phyloP scores from a whole-genome alignment of 345 rosid genomes.

The Chamaenerion angustifolium region DNA sequence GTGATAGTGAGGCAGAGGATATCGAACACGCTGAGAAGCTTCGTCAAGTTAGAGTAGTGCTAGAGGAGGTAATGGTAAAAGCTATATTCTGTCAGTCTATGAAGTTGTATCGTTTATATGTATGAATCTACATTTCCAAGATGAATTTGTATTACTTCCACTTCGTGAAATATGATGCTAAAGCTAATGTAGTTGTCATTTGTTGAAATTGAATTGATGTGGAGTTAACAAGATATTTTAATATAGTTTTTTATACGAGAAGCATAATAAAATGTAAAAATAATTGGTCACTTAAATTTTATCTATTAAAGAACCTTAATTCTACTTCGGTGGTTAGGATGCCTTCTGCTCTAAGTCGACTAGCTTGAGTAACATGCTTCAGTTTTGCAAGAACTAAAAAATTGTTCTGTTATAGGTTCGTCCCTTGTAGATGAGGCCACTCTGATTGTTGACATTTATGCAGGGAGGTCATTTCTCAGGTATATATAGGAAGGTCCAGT shows the following conservation, averaged over 20 bases:
- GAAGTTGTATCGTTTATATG: not conserved
- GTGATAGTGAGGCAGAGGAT: slow-evolving; percentile 99
- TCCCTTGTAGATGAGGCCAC: not conserved
- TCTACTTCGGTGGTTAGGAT: no score
- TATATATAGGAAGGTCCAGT: slow-evolving; percentile 93
- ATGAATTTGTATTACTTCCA: not conserved
- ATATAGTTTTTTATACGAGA: no score
- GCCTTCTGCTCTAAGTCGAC: no score
- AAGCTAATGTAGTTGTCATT: no score
- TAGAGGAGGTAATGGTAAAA: slow-evolving; percentile 64
- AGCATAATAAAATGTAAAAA: no score
- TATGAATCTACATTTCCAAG: not conserved
- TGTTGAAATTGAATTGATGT: no score
- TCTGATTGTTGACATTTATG: slow-evolving; percentile 6
- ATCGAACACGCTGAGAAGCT: slow-evolving; percentile 98
- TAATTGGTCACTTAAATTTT: no score
- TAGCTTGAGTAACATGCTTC: no score
- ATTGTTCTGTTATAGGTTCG: not conserved
- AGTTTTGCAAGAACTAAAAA: not conserved
- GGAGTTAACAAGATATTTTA: no score
- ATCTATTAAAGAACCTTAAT: no score
- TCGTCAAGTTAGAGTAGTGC: slow-evolving; percentile 96
- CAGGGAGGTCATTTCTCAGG: slow-evolving; percentile 99
- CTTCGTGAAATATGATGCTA: no score
- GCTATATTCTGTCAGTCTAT: not conserved